These are phyloP conservation scores for Trichophaea hybrida DNA, from an alignment of 2,329 filamentous ascomycete genomes.

Conservation along the genomic window DNA sequence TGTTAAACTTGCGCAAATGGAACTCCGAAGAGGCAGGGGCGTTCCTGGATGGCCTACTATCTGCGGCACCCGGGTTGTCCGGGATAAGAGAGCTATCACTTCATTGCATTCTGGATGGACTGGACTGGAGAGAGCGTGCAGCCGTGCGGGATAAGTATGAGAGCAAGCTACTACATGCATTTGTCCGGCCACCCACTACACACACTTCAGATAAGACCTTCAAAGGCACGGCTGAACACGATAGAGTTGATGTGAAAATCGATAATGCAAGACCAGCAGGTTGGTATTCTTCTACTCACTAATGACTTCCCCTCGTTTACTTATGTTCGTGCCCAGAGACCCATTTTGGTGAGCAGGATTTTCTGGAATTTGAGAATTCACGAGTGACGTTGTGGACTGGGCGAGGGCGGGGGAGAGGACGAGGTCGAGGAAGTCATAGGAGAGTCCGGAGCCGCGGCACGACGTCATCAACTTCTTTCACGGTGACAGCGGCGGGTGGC, in stretches of 20 bases:
- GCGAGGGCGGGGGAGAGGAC: background rate
- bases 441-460: background rate
- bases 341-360: background rate
- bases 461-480: background rate
- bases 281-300: background rate
- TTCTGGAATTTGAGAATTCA: background rate
- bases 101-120: background rate
- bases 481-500: background rate
- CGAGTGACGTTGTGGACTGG: background rate
- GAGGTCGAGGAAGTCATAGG: background rate
- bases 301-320: background rate
- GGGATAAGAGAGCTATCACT: background rate
- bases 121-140: background rate
- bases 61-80: background rate
- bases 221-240: background rate
- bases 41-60: background rate
- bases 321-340: background rate
- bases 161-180: background rate
- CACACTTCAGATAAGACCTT: background rate
- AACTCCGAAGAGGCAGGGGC: background rate
- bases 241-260: constrained; percentile 1
- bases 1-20: background rate
- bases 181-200: background rate
- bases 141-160: background rate
- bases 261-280: background rate